These are phyloP conservation scores for Pestalotiopsis sp. DNA, from an alignment of 2,329 filamentous ascomycete genomes.

Conservation along the genomic window DNA sequence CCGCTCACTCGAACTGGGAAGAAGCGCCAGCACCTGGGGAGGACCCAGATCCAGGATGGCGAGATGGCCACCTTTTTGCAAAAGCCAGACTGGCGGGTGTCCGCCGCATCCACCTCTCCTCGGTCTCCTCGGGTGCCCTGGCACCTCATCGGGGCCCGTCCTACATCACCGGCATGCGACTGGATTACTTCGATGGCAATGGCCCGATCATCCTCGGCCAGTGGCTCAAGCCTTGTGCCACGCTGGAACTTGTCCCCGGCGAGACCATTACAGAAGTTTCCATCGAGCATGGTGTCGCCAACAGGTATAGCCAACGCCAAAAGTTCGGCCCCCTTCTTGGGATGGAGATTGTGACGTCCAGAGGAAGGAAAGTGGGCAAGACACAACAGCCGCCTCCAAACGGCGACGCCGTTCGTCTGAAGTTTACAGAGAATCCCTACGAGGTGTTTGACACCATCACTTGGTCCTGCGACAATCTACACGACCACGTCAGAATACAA, in stretches of 20 bases:
- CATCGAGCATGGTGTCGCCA: constrained; percentile 21
- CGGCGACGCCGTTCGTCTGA: constrained; percentile 17
- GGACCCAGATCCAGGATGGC: constrained; percentile 7
- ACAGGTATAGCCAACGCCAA: constrained; percentile 16
- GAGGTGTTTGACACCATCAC: constrained; percentile 21
- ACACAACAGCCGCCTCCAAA: neutral
- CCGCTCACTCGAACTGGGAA: too few species aligned
- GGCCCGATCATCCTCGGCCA: constrained; percentile 21
- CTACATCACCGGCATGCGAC: constrained; percentile 21
- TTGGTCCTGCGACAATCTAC: constrained; percentile 23
- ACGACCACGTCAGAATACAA: constrained; percentile 22
- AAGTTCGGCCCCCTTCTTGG: constrained; percentile 20
- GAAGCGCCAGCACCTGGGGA: too few species aligned
- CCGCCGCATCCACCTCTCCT: constrained; percentile 20
- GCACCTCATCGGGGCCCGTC: neutral
- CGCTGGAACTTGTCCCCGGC: constrained; percentile 15
- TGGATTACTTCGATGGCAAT: constrained; percentile 21
- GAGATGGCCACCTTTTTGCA: constrained; percentile 19
- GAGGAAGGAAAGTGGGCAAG: constrained; percentile 13
- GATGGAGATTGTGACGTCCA: constrained; percentile 17
- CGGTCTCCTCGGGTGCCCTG: constrained; percentile 1
- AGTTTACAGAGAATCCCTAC: constrained; percentile 22
- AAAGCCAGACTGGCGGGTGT: constrained; percentile 18
- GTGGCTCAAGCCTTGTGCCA: constrained; percentile 20
- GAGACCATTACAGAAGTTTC: constrained; percentile 21